phyloP scores from a whole-genome alignment of 768 basidiomycete species.

The Boletus rubescentipes region DNA sequence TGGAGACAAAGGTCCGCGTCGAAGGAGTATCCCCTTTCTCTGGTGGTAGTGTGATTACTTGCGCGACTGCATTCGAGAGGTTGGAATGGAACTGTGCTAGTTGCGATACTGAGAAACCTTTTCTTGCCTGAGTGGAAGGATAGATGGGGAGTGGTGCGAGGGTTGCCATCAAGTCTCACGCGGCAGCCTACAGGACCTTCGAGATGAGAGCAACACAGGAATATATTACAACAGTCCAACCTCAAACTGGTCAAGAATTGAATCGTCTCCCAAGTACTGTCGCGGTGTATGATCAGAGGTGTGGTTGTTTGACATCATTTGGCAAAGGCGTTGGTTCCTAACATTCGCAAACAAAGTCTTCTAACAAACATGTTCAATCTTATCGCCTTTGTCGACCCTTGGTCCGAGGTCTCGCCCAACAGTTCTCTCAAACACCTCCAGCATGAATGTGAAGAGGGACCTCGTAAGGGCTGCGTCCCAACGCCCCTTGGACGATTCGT shows the following conservation, averaged over 20 bases:
- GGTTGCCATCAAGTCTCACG: slow-evolving; percentile 4
- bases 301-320: slow-evolving; percentile 8
- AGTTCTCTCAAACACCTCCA: slow-evolving; percentile 92
- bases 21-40: slow-evolving; percentile 46
- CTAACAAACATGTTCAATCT: slow-evolving; percentile 75
- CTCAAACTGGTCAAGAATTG: background rate
- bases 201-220: background rate
- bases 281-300: background rate
- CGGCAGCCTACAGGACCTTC: background rate
- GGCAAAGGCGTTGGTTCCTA: slow-evolving; percentile 5
- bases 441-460: slow-evolving; percentile 79
- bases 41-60: slow-evolving; percentile 48
- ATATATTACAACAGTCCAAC: background rate
- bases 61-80: slow-evolving; percentile 47
- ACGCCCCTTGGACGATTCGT: slow-evolving; percentile 87
- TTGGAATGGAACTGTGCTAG: slow-evolving; percentile 45
- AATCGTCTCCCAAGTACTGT: no score
- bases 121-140: slow-evolving; percentile 50
- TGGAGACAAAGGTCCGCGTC: slow-evolving; percentile 49
- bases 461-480: slow-evolving; percentile 93
- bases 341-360: slow-evolving; percentile 4
- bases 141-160: slow-evolving; percentile 48
- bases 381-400: slow-evolving; percentile 40
- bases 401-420: slow-evolving; percentile 85
- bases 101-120: slow-evolving; percentile 52